Evolutionary conservation across 2,329 filamentous ascomycete genomes (phyloP).

Genomic region (Fusarium hostae): DNA sequence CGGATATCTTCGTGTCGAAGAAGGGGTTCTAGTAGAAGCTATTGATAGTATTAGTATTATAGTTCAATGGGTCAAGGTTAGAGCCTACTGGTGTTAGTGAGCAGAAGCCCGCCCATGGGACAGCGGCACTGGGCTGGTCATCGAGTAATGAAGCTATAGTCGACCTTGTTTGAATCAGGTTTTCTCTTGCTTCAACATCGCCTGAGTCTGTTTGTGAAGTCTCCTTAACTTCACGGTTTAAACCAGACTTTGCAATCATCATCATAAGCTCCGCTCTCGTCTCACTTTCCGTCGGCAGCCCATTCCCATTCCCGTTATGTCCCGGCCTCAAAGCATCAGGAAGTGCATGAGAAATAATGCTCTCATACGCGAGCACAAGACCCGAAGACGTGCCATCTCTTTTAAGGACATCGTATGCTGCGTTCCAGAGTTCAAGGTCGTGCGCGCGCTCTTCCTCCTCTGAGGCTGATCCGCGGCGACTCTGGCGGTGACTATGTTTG

Average conservation of each 20-base stretch:
- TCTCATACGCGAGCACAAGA: constrained; percentile 51
- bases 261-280: constrained; percentile 46
- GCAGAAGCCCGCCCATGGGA: constrained; percentile 53
- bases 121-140: constrained; percentile 44
- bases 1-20: constrained; percentile 47
- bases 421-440: constrained; percentile 49
- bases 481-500: constrained; percentile 22
- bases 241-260: constrained; percentile 46
- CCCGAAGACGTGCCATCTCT: constrained; percentile 44
- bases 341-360: constrained; percentile 50
- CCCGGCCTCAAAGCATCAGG: constrained; percentile 48
- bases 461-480: constrained; percentile 18
- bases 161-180: constrained; percentile 45
- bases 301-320: constrained; percentile 42
- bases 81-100: constrained; percentile 51
- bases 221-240: constrained; percentile 44
- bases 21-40: constrained; percentile 53
- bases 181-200: constrained; percentile 44
- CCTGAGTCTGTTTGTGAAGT: constrained; percentile 42
- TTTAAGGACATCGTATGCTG: constrained; percentile 50
- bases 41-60: not conserved
- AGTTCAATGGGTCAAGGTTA: not conserved
- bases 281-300: constrained; percentile 37
- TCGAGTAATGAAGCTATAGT: constrained; percentile 43
- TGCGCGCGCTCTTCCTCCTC: constrained; percentile 35